Conservation (phyloP, 2,329 filamentous ascomycete genomes). For the Trichoderma brevicompactum region DNA sequence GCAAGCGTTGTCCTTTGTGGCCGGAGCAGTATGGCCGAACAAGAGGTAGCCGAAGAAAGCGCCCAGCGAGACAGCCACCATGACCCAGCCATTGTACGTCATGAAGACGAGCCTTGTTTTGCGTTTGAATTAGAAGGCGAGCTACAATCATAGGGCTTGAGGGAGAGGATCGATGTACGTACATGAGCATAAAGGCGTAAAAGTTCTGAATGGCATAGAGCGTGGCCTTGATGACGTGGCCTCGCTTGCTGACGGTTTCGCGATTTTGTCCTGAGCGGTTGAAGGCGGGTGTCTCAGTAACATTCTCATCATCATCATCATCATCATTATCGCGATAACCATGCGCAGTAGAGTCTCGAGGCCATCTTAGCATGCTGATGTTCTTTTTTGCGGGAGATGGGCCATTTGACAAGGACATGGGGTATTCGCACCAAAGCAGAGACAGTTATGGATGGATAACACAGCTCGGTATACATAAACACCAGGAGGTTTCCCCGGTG, state of each 20-base stretch:
- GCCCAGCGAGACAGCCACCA: constrained; percentile 86
- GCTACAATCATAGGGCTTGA: background rate
- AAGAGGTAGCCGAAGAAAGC: constrained; percentile 86
- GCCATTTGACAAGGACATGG: constrained; percentile 11
- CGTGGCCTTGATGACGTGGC: constrained; percentile 76
- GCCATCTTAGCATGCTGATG: constrained; percentile 41
- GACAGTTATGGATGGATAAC: background rate
- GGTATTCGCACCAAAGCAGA: background rate
- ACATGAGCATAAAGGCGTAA: constrained; percentile 99
- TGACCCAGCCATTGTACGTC: constrained; percentile 99
- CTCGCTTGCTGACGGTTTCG: constrained; percentile 64
- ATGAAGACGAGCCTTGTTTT: constrained; percentile 86
- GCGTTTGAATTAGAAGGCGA: background rate
- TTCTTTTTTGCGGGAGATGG: background rate
- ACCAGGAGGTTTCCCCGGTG: background rate
- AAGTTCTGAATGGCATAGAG: constrained; percentile 95
- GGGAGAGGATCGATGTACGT: constrained; percentile 46
- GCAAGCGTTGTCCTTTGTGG: constrained; percentile 87
- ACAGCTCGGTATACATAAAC: too few species aligned
- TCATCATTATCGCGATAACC: constrained; percentile 15
- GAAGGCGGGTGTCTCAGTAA: constrained; percentile 69
- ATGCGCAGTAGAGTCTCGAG: constrained; percentile 11
- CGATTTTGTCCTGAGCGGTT: constrained; percentile 74
- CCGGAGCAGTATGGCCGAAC: constrained; percentile 72
- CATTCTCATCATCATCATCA: constrained; percentile 34